Evolutionary conservation across 495 filamentous ascomycete genomes (phyloP), one percentile per base, ranked within the genome.

Genomic region (Darksidea phi): DNA sequence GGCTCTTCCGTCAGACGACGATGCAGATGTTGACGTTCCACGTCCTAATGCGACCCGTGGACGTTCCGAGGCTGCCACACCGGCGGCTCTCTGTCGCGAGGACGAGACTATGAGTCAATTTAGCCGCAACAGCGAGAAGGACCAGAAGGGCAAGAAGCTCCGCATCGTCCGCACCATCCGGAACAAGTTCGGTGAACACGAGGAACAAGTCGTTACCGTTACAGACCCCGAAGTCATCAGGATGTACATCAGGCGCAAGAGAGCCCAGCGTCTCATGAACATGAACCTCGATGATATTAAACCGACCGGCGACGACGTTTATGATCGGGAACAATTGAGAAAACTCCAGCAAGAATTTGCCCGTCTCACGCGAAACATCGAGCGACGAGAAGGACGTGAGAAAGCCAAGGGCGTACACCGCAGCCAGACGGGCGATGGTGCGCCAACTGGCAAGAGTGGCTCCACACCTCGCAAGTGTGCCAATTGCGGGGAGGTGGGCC

Each of bases 401-500:
- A 93, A 91, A 64, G 87, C 91, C 58, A 96, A 95, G 69, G 84
- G 85, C 28, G 73, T 79, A 6, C 76, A 64, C 68, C 71, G 24
- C 24, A 64, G 64, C 53, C 62, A 62, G 2, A 69, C 72, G 1
- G 59, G 64, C 8, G 74, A 74, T 23, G 76, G 78, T 5, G 74
- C 71, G 43, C 34, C 70, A 68, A 26, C 28, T 10, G 68, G 74
- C 51, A 54, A 72, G 12, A 70, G 72, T 61, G 84, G 41, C 41
- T 43, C 84, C 10, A 99, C 94, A 1, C 89, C 89, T 25, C 82
- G 95, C 62, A 97, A 97, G 73, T 99, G 94, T 70, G 93, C 95
- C 24, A 97, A 96, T 73, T 99, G 94, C 68, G 93, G 93, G 32
- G 86, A 91, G 68, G 86, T 92, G 20, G 94, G 94, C 23, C 94